A percentile compares a stretch with the other conserved stretches of the same genome.
Conservation (phyloP, 768 basidiomycete genomes). For the Galerina sulciceps region DNA sequence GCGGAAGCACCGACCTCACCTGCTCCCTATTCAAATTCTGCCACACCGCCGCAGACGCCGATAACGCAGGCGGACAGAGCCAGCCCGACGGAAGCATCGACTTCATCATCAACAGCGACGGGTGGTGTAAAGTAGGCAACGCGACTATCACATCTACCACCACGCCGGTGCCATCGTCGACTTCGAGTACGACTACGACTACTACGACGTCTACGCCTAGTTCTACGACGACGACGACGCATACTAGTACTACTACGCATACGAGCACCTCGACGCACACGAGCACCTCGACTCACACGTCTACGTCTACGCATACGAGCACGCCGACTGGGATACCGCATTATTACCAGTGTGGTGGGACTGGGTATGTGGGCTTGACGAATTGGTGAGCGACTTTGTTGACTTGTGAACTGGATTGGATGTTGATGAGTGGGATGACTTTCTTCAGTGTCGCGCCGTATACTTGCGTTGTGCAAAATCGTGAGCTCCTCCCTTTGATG, state of each 20-base stretch:
- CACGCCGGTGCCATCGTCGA: not conserved
- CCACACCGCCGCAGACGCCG: slow-evolving; percentile 29
- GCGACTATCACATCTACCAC: not conserved
- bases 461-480: slow-evolving; percentile 11
- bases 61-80: slow-evolving; percentile 36
- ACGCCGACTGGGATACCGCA: slow-evolving; percentile 6
- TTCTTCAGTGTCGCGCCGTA: slow-evolving; percentile 5
- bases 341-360: slow-evolving; percentile 17
- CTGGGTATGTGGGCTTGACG: slow-evolving; percentile 7
- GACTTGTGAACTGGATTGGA: no score
- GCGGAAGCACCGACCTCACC: slow-evolving; percentile 37
- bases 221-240: slow-evolving; percentile 3
- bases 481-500: not conserved
- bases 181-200: not conserved
- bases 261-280: not conserved
- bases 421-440: no score
- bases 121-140: slow-evolving; percentile 32
- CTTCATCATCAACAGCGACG: slow-evolving; percentile 35
- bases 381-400: not conserved
- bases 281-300: not conserved
- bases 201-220: slow-evolving; percentile 5
- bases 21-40: slow-evolving; percentile 37
- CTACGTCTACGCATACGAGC: slow-evolving; percentile 2
- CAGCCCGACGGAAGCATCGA: slow-evolving; percentile 37
- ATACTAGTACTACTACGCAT: not conserved